Conservation (phyloP, 768 basidiomycete species). For the Rhodotorula babjevae region DNA sequence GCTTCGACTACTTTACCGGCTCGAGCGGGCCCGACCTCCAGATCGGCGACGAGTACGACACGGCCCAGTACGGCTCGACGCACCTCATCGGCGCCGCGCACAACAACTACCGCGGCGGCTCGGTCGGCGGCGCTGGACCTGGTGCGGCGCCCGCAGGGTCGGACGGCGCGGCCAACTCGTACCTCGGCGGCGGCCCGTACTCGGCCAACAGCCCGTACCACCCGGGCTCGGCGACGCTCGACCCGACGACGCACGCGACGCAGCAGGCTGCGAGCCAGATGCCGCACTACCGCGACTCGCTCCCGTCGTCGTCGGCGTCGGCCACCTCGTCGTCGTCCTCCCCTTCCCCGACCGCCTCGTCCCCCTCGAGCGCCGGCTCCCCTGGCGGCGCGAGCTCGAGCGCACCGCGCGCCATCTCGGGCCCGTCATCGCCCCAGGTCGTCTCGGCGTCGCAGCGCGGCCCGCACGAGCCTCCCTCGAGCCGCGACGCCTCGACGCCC, state of each 20-base stretch:
- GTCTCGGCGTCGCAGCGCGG: slow-evolving; percentile 6
- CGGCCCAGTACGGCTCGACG: slow-evolving; percentile 35
- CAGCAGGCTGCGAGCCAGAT: slow-evolving; percentile 1
- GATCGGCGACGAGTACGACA: slow-evolving; percentile 39
- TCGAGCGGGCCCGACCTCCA: slow-evolving; percentile 55
- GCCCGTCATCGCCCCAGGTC: not conserved
- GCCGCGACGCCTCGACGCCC: slow-evolving; percentile 6
- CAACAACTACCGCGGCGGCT: slow-evolving; percentile 31
- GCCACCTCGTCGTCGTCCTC: not conserved
- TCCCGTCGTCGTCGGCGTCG: not conserved
- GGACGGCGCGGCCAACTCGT: not conserved
- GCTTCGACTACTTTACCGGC: slow-evolving; percentile 58
- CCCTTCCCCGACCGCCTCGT: not conserved
- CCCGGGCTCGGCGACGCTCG: slow-evolving; percentile 10
- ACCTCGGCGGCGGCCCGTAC: slow-evolving; percentile 25
- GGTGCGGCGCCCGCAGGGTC: too few species aligned
- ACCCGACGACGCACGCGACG: slow-evolving; percentile 7
- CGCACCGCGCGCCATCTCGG: not conserved
- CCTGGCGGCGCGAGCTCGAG: too few species aligned
- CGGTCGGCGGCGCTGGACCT: not conserved
- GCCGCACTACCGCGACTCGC: slow-evolving; percentile 30
- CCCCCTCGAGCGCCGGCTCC: not conserved
- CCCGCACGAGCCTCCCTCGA: slow-evolving; percentile 15
- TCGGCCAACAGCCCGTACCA: slow-evolving; percentile 21
- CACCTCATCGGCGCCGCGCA: slow-evolving; percentile 34